Evolutionary conservation across 164 flowering plant species (phyloP), one percentile per base, ranked within the genome.

Genomic region (Magnolia sinica): DNA sequence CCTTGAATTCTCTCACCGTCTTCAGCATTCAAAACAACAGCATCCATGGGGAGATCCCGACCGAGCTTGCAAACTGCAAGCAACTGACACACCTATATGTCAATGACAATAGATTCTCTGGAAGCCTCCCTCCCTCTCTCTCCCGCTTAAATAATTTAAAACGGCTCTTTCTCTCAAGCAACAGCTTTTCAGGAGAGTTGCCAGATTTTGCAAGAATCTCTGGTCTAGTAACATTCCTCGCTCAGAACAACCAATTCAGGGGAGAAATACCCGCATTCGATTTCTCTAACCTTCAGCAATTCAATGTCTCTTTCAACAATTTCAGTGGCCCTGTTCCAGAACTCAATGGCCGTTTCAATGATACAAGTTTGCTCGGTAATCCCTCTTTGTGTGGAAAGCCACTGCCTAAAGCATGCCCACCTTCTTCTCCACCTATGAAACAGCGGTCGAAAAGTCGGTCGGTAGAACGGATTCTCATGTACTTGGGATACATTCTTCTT

Each of bases 281-380:
- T 68, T 91, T 85, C 74, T 52, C 78, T 49, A 86, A 85, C 51
- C 75, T 91, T 22, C 71, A 18, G 7, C 13, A 14, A 5, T 89
- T 89, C 80, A 85, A 89, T 70, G 84, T 87, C 27, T 87, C 92
- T 10, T 74, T 71, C 80, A 89, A 89, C 85, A 79, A 83, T 55
- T 81, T 91, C 74, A 82, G 74, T 18, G 89, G 95, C 6, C 81
- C 76, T 0, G 80, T 88, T 61, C 91, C 95, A 1, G 82, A 77
- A 67, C 78, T 75, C 0, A 51, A 72, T 10, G 85, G 74, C 11
- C 71, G 64, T 70, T 78, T 87, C 50, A 5, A 64, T 10, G 70
- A n/a, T 2, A 75, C 69, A 27, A 80, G 88, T 69, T 78, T 83
- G 18, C 0, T 63, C 7, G 87, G 86, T n/a, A 91, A 88, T 78